Evolutionary conservation across 2,329 filamentous ascomycete species (phyloP), one percentile per base, ranked within the genome.

Genomic region (Cladosporium sp.): DNA sequence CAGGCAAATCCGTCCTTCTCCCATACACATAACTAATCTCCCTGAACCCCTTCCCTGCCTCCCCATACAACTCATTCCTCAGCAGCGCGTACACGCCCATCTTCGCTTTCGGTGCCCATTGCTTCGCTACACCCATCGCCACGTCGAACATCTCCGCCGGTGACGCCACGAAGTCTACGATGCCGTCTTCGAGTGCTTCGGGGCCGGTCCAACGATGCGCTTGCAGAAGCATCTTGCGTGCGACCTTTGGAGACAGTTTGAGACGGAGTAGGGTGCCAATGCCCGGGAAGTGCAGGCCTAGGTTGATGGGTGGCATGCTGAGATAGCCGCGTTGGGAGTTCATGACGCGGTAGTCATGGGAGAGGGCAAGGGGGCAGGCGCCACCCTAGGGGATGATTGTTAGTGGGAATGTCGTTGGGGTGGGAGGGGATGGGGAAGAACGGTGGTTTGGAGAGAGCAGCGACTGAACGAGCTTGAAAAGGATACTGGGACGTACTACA

Each of bases 201-300:
- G 80, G 77, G 0, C 82, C 83, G 0, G 84, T 87, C 83, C 83
- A 87, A 47, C 75, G 78, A 65, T 86, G 82, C 21, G 84, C 85
- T 71, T 86, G 84, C 3, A 86, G 77, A 34, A 86, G 73, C 84
- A 86, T 86, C 71, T 84, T 85, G 4, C 83, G 75, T 15, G 84
- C 83, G n/a, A 86, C 74, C 55, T 81, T 78, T 11, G 84, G 82
- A 0, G 74, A 78, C 2, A 86, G 78, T 70, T 86, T 86, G 8
- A 85, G 75, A 1, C 84, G 78, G 1, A 83, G 83, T 7, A 86
- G 76, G 3, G 79, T 76, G 4, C 84, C 84, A 58, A 86, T 86
- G 11, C 84, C 85, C 15, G 82, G 82, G 67, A 86, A 86, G 68
- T 86, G 83, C 32, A 86, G 75, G 5, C 85, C 85, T 1, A 86